Evolutionary conservation across 208 protist species (phyloP).

Genomic region (Leishmania arabica): DNA sequence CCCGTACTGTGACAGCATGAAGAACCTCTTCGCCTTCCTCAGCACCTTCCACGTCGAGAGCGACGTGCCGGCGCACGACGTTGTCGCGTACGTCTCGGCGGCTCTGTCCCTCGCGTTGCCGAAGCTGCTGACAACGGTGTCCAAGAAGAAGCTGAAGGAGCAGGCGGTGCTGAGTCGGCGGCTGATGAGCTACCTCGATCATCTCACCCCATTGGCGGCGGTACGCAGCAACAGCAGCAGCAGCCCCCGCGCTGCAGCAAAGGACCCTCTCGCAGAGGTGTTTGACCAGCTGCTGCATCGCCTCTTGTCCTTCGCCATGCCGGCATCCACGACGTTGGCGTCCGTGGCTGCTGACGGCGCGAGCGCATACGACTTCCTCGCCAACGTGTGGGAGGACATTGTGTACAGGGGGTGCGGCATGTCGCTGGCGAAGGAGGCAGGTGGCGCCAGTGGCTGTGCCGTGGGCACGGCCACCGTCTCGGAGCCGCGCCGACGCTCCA

Average conservation of each 20-base stretch:
- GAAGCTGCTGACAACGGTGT: slow-evolving; percentile 69
- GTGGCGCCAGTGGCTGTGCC: not conserved
- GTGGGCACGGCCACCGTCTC: not conserved
- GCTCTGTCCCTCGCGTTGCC: slow-evolving; percentile 75
- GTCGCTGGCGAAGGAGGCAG: slow-evolving; percentile 4
- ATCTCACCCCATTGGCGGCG: slow-evolving; percentile 33
- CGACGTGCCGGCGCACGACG: slow-evolving; percentile 59
- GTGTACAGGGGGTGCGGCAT: slow-evolving; percentile 33
- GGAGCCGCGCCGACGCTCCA: slow-evolving; percentile 19
- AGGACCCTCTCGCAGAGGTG: slow-evolving; percentile 53
- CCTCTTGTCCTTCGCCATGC: slow-evolving; percentile 62
- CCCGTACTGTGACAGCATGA: slow-evolving; percentile 81
- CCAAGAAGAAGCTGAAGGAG: slow-evolving; percentile 77
- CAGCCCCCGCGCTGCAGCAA: not conserved
- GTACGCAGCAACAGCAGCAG: not conserved
- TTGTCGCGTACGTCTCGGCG: slow-evolving; percentile 68
- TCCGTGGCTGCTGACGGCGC: not conserved
- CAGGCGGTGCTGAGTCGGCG: slow-evolving; percentile 81
- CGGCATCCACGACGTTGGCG: slow-evolving; percentile 6
- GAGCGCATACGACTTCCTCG: slow-evolving; percentile 26
- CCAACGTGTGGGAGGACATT: slow-evolving; percentile 33
- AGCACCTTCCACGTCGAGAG: slow-evolving; percentile 76
- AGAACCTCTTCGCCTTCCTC: slow-evolving; percentile 82
- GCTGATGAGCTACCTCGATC: slow-evolving; percentile 75
- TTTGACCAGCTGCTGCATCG: slow-evolving; percentile 71